Evolutionary conservation across 192 early-diverging fungal genomes (phyloP).

Genomic region (Linnemannia hyalina): DNA sequence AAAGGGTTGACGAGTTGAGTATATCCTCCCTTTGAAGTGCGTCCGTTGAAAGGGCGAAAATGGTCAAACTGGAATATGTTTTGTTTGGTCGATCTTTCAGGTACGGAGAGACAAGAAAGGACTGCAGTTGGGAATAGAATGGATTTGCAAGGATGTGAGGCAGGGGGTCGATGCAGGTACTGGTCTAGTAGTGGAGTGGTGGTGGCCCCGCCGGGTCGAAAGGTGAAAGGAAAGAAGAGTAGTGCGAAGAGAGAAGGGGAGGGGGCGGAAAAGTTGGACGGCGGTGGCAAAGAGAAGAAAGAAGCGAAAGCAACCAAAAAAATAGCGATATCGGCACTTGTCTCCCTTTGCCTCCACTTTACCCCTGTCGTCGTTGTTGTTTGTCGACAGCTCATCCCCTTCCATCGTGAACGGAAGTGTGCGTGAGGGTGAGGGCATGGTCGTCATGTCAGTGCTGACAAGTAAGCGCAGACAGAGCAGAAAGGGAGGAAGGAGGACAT

Average conservation of each 20-base stretch:
- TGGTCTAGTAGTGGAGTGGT: neutral
- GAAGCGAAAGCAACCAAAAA: neutral
- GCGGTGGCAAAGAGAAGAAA: constrained; percentile 15
- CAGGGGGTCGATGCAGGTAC: neutral
- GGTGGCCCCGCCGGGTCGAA: neutral
- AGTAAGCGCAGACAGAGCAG: neutral
- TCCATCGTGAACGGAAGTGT: neutral
- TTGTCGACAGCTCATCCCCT: neutral
- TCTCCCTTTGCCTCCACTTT: neutral
- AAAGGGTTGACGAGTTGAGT: neutral
- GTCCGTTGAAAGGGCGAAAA: neutral
- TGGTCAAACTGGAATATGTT: neutral
- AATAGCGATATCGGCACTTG: neutral
- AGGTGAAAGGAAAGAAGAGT: neutral
- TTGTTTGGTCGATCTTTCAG: neutral
- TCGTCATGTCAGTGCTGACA: constrained; percentile 3
- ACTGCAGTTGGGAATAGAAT: neutral
- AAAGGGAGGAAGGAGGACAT: neutral
- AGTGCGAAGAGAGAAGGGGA: neutral
- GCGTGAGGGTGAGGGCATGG: neutral
- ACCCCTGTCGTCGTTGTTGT: neutral
- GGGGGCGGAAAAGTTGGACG: neutral
- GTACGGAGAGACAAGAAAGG: neutral
- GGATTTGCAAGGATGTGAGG: neutral
- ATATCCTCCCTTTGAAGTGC: neutral